Base-by-base conservation (phyloP, 805 yeast species). In the Myxozyma vanderwaltii region DNA sequence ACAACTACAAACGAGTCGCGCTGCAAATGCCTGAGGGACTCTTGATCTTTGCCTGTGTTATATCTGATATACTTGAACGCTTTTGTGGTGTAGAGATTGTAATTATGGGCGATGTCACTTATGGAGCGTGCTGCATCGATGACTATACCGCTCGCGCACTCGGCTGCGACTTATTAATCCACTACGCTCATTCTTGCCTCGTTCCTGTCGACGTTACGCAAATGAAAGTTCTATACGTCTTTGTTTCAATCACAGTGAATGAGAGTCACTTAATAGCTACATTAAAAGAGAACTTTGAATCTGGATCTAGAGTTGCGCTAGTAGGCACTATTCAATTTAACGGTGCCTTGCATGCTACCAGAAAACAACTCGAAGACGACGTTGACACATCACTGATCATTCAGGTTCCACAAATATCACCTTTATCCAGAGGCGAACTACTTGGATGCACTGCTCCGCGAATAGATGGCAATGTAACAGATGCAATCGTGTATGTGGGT, bases 111-210 rank as follows among this genome's bases (percentile, higher is more conserved):
- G 99, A 94, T 72, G 99, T 94, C 0, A 89, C 97, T 0, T 94
- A 94, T 70, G 99, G 99, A 44, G 99, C 99, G 0, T 94, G 99
- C 72, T 94, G 99, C 75, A 91, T 94, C 47, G 99, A 94, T 72
- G 99, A 94, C 70, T 94, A 80, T 71, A 91, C 99, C 0, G 99
- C 99, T 1, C 79, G 91, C 63, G 85, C 98, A 0, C 74, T 94
- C 27, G 96, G 88, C 50, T 94, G 99, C 75, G 99, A 94, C 70
- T 87, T 91, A 69, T 85, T 94, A 60, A 90, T 92, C 13, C 99
- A 94, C 74, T 94, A 94, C 74, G 99, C 99, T 1, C 99, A 94
- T 72, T 90, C 96, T 6, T 94, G 99, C 74, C 78, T 94, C 47
- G 97, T 94, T 0, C 99, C 99, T 1, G 88, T 94, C 29, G 98